phyloP scores from a whole-genome alignment of 352 stramenopile genomes.

The Phytophthora cryptogea region DNA sequence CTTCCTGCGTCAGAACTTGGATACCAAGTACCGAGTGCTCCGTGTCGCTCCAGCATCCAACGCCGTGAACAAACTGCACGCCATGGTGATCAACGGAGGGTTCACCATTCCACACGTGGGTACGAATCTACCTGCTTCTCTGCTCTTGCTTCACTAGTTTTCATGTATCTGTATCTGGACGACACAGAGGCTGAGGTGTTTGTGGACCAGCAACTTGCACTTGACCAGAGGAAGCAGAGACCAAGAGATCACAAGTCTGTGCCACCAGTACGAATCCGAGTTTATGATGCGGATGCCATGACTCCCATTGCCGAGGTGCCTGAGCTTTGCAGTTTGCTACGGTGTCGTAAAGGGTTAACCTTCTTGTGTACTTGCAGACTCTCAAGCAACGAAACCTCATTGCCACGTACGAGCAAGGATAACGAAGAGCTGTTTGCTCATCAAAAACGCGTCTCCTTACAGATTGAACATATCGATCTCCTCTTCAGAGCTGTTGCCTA shows the following conservation, averaged over 20 bases:
- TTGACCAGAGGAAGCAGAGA: conserved; percentile 28
- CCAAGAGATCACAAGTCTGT: conserved; percentile 9
- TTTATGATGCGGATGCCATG: conserved; percentile 50
- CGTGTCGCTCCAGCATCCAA: conserved; percentile 28
- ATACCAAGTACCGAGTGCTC: conserved; percentile 61
- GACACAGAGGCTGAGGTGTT: conserved; percentile 53
- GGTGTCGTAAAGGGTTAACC: too few species aligned
- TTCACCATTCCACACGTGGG: conserved; percentile 57
- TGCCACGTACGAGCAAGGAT: conserved; percentile 28
- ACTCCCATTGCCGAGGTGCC: conserved; percentile 43
- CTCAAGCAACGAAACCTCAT: conserved; percentile 44
- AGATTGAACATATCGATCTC: conserved; percentile 71
- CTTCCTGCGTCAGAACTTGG: conserved; percentile 48
- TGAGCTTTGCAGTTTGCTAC: neutral
- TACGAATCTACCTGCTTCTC: conserved; percentile 22
- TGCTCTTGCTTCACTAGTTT: conserved; percentile 2
- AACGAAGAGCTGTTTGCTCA: conserved; percentile 5
- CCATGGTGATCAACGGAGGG: conserved; percentile 63
- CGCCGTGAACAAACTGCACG: conserved; percentile 30
- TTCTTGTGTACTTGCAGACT: conserved; percentile 13
- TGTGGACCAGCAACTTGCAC: conserved; percentile 44
- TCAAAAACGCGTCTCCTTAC: conserved; percentile 17
- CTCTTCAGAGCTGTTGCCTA: conserved; percentile 18
- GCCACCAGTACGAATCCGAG: conserved; percentile 39
- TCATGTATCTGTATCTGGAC: neutral